Base-by-base conservation (phyloP, 441 rosid genomes). In the Raphanus hybrid region DNA sequence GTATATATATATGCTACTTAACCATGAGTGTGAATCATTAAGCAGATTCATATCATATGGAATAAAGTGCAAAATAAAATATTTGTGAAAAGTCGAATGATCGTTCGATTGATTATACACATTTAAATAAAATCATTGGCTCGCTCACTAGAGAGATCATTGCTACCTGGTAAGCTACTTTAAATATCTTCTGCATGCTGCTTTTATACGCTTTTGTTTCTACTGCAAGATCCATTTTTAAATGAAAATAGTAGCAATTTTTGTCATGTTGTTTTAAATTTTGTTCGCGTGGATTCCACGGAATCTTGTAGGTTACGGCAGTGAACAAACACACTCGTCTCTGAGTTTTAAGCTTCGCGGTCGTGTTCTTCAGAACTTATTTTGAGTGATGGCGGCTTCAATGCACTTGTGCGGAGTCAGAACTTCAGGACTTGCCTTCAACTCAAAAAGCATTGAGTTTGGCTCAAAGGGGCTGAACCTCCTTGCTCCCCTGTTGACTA, bases 371-470 rank as follows among this genome's bases (percentile, higher is more conserved):
- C 50, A 45, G 70, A 64, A 20, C 59, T 18, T 9, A 18, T 29
- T 58, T 6, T 27, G 68, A 60, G 60, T 15, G 23, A 89, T 86
- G 93, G 91, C 87, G 11, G 68, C 86, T 2, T 69, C 92, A 66
- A 70, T 88, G 81, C 85, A 86, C 50, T 75, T 82, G 64, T 69
- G 73, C 20, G 85, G 83, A 14, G 85, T 78, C 18, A 75, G 81
- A 75, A 70, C 82, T 8, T 67, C 75, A 54, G 45, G 60, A 67
- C 9, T 69, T 45, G 35, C 70, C 72, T 20, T 78, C 55, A 71
- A 18, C 69, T 50, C 73, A 20, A 50, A 71, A 39, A 41, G 62
- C 50, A 26, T 78, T 65, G 80, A 15, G 35, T 55, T 84, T 59
- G 41, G 78, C 34, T 54, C 82, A 32, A 81, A 66, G 80, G 83